A percentile compares a stretch with the other conserved stretches of the same genome.
Evolutionary conservation across 495 filamentous ascomycete species (phyloP).

Genomic region (Xylaria venustula): DNA sequence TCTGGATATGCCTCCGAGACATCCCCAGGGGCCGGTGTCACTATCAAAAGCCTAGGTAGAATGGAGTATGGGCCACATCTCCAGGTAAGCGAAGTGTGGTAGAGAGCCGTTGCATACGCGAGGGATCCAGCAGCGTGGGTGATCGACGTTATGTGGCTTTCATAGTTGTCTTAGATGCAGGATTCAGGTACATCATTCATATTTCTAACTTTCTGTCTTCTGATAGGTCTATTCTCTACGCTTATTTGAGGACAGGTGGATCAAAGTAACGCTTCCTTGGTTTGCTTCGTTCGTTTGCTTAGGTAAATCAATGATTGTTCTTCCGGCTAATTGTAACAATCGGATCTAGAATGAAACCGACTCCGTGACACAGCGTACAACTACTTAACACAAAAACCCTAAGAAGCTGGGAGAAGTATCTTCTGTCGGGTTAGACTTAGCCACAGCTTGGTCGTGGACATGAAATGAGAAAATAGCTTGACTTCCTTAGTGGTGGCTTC

Average conservation of each 20-base stretch:
- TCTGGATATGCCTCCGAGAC: constrained; percentile 11
- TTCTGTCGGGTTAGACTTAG: neutral
- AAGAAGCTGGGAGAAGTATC: neutral
- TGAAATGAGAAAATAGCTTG: neutral
- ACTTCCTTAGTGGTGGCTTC: constrained; percentile 1
- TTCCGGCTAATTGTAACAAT: neutral
- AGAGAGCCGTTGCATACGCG: neutral
- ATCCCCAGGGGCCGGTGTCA: neutral
- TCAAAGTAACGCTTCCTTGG: neutral
- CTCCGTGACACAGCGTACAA: neutral
- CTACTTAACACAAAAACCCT: neutral
- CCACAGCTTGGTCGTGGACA: neutral
- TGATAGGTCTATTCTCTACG: neutral
- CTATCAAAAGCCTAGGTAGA: neutral
- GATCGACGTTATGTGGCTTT: constrained; percentile 7
- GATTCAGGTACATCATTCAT: neutral
- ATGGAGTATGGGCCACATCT: neutral
- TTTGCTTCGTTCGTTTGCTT: neutral
- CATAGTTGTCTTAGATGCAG: constrained; percentile 8
- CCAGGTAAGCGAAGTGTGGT: neutral
- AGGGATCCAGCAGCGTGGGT: constrained; percentile 7
- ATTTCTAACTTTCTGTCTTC: neutral
- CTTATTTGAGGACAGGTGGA: neutral
- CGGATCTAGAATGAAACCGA: neutral
- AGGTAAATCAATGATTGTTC: neutral